Conservation (phyloP, 306 rosid genomes). For the Dryas alaskensis region DNA sequence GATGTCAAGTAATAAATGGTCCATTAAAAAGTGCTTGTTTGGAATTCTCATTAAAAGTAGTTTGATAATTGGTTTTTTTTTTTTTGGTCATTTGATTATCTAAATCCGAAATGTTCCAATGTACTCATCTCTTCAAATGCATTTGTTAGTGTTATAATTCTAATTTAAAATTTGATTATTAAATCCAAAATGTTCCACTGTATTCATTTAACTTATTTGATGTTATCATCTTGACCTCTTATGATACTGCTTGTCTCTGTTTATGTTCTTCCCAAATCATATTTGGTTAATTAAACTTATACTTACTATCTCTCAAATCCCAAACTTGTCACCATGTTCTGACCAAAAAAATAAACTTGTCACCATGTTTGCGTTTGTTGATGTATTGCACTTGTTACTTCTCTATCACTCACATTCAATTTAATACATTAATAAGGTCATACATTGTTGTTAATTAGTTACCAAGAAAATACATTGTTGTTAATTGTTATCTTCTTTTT, state of each 20-base stretch:
- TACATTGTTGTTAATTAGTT: background rate
- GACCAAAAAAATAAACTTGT: background rate
- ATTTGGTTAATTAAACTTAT: no score
- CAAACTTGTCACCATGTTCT: background rate
- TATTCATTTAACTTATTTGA: no score
- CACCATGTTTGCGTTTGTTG: background rate
- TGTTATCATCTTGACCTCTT: no score
- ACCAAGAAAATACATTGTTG: background rate
- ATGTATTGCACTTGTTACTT: background rate
- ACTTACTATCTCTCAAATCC: no score
- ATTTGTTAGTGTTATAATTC: no score
- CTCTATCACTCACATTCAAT: conserved; percentile 1
- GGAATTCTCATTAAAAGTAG: background rate
- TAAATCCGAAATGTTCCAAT: background rate
- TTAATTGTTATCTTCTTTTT: conserved; percentile 2
- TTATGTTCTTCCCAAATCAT: no score
- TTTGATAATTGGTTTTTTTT: background rate
- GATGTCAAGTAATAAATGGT: conserved; percentile 13
- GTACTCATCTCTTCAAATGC: background rate
- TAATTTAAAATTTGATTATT: background rate
- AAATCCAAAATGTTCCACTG: background rate
- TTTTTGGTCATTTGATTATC: background rate
- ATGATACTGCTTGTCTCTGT: no score
- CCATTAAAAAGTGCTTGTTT: conserved; percentile 7
- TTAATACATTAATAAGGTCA: background rate